Conservation (phyloP, 495 filamentous ascomycete species). For the Penicillium silybi region DNA sequence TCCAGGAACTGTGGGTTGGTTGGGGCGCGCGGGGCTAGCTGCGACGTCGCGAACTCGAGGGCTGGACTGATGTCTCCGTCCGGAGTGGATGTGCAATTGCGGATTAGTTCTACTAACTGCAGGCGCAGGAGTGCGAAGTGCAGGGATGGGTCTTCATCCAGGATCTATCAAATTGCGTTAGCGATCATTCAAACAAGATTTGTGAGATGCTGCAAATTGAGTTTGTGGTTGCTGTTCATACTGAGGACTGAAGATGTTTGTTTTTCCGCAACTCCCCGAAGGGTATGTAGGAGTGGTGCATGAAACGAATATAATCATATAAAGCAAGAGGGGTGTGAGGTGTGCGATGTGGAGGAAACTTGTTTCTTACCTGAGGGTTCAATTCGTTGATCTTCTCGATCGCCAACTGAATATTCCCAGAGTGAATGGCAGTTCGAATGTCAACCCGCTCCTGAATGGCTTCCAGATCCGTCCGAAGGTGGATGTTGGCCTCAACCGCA, state of each 20-base stretch:
- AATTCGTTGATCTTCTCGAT: slow-evolving; percentile 85
- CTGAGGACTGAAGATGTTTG: slow-evolving; percentile 91
- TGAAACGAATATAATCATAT: slow-evolving; percentile 98
- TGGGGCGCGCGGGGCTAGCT: slow-evolving; percentile 82
- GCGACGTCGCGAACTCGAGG: slow-evolving; percentile 78
- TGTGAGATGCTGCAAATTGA: slow-evolving; percentile 9
- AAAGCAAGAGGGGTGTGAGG: slow-evolving; percentile 39
- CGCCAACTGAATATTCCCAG: slow-evolving; percentile 77
- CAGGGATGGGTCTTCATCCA: slow-evolving; percentile 77
- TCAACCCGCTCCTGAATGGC: slow-evolving; percentile 73
- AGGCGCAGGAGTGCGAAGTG: slow-evolving; percentile 89
- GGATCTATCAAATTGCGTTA: slow-evolving; percentile 58
- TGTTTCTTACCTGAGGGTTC: slow-evolving; percentile 74
- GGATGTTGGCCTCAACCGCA: slow-evolving; percentile 86
- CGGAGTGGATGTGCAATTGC: slow-evolving; percentile 58
- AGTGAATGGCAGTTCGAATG: slow-evolving; percentile 76
- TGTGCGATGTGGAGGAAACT: slow-evolving; percentile 7
- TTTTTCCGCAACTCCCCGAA: slow-evolving; percentile 85
- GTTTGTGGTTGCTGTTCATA: slow-evolving; percentile 65
- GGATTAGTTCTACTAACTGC: slow-evolving; percentile 92
- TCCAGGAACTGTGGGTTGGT: slow-evolving; percentile 76
- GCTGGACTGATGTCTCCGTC: slow-evolving; percentile 76
- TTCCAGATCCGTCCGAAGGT: slow-evolving; percentile 62
- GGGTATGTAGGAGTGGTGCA: slow-evolving; percentile 97
- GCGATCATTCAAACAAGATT: slow-evolving; percentile 17